These are phyloP conservation scores for Clavispora fructus DNA, from an alignment of 805 yeast genomes.

Conservation along the genomic window DNA sequence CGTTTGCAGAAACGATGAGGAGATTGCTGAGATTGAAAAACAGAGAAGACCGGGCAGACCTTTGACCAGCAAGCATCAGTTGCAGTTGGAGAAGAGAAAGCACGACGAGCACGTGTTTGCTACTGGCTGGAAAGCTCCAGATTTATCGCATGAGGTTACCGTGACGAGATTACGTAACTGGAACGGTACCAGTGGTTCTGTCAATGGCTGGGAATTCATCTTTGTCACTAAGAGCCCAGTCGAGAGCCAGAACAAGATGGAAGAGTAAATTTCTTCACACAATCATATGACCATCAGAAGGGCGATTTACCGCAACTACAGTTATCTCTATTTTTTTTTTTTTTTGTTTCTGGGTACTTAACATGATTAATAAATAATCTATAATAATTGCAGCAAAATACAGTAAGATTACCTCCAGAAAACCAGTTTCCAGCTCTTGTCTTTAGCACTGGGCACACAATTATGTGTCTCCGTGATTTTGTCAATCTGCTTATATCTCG, in stretches of 20 bases:
- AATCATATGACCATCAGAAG: not conserved
- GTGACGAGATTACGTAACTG: constrained; percentile 62
- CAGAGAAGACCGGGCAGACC: constrained; percentile 89
- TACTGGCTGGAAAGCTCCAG: constrained; percentile 71
- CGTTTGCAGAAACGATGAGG: constrained; percentile 70
- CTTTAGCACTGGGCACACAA: not conserved
- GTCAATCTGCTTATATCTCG: no score
- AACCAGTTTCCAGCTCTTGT: not conserved
- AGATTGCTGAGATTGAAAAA: constrained; percentile 53
- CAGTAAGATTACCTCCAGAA: not conserved
- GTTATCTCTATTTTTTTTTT: not conserved
- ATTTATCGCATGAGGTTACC: constrained; percentile 54
- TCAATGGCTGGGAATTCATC: constrained; percentile 54
- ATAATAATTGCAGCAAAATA: not conserved
- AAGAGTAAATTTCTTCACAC: not conserved
- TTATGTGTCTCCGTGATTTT: no score
- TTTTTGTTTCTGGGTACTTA: not conserved
- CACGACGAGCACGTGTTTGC: constrained; percentile 57
- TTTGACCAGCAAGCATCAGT: constrained; percentile 60
- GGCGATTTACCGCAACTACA: not conserved
- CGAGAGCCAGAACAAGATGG: not conserved
- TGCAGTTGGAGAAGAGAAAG: constrained; percentile 56
- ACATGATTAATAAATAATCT: not conserved
- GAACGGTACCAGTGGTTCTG: constrained; percentile 81
- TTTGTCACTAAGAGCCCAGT: constrained; percentile 22